Percentiles rank a stretch among this genome's conserved stretches.
Evolutionary conservation across 163 green algal species (phyloP).

Genomic region (Chlamydomonas reinhardtii): DNA sequence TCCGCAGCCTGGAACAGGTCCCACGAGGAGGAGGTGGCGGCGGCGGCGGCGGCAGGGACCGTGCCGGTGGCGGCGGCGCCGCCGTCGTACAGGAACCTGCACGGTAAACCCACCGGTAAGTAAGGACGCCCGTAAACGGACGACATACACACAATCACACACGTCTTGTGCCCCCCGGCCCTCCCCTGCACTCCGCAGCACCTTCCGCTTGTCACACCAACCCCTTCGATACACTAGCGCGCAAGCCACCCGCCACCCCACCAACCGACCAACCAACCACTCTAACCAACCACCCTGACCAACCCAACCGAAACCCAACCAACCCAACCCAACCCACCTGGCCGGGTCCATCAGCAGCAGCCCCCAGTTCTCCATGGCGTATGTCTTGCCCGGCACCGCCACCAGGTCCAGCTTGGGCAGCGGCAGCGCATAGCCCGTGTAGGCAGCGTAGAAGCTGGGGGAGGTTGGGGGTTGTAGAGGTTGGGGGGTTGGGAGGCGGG

Average conservation of each 20-base stretch:
- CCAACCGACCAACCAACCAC: no score
- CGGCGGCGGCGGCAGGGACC: not conserved
- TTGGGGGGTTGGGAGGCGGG: no score
- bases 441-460: conserved; percentile 54
- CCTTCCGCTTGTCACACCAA: no score
- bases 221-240: no score
- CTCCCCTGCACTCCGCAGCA: no score
- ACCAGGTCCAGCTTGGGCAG: conserved; percentile 69
- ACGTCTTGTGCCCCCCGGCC: no score
- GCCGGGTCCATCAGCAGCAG: conserved; percentile 68
- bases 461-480: no score
- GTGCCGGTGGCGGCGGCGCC: not conserved
- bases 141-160: no score
- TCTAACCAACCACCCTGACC: no score
- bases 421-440: conserved; percentile 49
- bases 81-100: conserved; percentile 42
- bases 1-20: conserved; percentile 49
- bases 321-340: conserved; percentile 5
- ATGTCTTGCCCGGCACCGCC: conserved; percentile 66
- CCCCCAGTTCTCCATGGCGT: conserved; percentile 77
- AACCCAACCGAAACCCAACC: not conserved
- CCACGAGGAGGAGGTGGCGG: not conserved
- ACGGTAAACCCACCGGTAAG: no score
- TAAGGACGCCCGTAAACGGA: no score
- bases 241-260: no score